Percentiles rank a stretch among this genome's conserved stretches.
Conservation (phyloP, 257 asterid species). For the Petunia axillaris region DNA sequence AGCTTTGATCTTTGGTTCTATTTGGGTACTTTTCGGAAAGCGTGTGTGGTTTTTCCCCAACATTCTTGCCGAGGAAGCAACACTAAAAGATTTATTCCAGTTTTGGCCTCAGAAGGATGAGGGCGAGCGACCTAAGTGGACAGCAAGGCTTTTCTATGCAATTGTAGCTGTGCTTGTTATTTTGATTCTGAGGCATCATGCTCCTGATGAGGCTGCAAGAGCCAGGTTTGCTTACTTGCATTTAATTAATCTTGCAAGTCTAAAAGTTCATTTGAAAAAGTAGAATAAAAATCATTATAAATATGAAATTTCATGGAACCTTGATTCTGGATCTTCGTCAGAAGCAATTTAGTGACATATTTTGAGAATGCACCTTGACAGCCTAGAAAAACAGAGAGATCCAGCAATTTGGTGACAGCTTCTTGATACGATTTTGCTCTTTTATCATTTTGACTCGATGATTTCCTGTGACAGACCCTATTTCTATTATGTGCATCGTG, state of each 20-base stretch:
- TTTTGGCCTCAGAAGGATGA: constrained; percentile 98
- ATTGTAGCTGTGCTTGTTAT: constrained; percentile 65
- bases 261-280: constrained; percentile 4
- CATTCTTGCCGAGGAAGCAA: constrained; percentile 99
- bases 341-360: neutral
- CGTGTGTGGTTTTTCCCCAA: constrained; percentile 98
- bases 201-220: constrained; percentile 99
- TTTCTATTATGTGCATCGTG: neutral
- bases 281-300: neutral
- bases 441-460: neutral
- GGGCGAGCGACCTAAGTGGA: constrained; percentile 91
- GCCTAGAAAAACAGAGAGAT: neutral
- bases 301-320: neutral
- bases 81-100: constrained; percentile 91
- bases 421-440: neutral
- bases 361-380: neutral
- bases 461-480: neutral
- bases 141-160: constrained; percentile 86
- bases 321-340: neutral
- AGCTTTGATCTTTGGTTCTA: constrained; percentile 74
- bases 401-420: neutral
- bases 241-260: neutral
- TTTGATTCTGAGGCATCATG: constrained; percentile 90
- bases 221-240: constrained; percentile 66
- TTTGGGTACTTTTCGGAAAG: constrained; percentile 82